Conservation (phyloP, 2,329 filamentous ascomycete genomes). For the Whalleya microplaca region DNA sequence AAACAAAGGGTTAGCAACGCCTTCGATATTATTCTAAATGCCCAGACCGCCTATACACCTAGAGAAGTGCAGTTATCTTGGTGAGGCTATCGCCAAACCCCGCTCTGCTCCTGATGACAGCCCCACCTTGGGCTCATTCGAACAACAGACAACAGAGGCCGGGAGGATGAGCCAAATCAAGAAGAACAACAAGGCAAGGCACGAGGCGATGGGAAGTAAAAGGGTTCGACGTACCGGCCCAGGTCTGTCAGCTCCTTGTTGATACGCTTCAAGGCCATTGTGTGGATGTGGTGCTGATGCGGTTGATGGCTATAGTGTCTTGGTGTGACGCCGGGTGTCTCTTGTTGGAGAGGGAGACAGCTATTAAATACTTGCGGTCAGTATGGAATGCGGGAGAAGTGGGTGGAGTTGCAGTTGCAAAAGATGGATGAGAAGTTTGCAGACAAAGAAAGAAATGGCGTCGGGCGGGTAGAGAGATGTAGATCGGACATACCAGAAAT, state of each 20-base stretch:
- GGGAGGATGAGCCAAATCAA: conserved; percentile 15
- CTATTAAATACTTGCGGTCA: conserved; percentile 34
- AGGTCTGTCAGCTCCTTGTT: conserved; percentile 93
- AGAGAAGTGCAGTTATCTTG: not conserved
- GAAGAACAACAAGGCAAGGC: no score
- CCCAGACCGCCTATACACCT: conserved; percentile 4
- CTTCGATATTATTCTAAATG: conserved; percentile 7
- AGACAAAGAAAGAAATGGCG: conserved; percentile 5
- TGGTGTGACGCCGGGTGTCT: conserved; percentile 21
- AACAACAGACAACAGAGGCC: conserved; percentile 24
- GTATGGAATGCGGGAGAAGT: conserved; percentile 34
- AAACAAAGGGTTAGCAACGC: conserved; percentile 36
- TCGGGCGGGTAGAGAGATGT: not conserved
- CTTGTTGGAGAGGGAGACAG: conserved; percentile 24
- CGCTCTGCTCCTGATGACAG: conserved; percentile 26
- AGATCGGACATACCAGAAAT: conserved; percentile 14
- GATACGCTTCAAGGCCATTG: conserved; percentile 90
- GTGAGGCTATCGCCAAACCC: conserved; percentile 28
- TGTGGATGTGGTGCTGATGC: conserved; percentile 28
- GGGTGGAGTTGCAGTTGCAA: conserved; percentile 18
- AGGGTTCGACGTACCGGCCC: conserved; percentile 69
- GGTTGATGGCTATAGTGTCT: conserved; percentile 16
- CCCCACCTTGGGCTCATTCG: conserved; percentile 36
- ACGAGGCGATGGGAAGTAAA: conserved; percentile 17
- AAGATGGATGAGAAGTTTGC: conserved; percentile 15